These are phyloP conservation scores for Penicillium cataractarum DNA, from an alignment of 495 filamentous ascomycete species.

Conservation along the genomic window DNA sequence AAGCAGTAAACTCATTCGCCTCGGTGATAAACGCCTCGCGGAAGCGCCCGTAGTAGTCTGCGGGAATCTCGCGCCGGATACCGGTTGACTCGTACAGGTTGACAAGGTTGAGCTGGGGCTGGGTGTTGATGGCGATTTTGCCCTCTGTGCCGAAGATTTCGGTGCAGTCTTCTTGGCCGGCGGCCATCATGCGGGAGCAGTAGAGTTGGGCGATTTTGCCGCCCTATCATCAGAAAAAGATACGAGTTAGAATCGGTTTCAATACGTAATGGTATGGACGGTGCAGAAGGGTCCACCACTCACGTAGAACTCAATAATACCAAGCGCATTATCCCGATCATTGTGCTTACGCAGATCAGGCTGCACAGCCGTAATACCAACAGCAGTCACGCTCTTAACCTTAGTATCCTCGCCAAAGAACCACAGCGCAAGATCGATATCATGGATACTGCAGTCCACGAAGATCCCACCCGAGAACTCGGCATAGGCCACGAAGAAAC, in stretches of 20 bases:
- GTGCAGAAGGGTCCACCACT: neutral
- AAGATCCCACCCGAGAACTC: conserved; percentile 60
- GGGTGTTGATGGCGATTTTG: conserved; percentile 56
- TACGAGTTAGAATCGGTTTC: neutral
- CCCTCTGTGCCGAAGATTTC: conserved; percentile 62
- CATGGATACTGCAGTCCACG: conserved; percentile 59
- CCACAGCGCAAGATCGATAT: conserved; percentile 60
- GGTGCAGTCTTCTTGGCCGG: conserved; percentile 58
- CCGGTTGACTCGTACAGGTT: conserved; percentile 50
- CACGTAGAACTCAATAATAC: conserved; percentile 59
- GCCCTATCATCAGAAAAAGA: conserved; percentile 18
- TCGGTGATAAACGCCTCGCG: conserved; percentile 60
- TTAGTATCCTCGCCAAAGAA: conserved; percentile 48
- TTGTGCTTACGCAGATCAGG: conserved; percentile 53
- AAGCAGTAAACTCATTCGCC: conserved; percentile 58
- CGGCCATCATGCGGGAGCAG: conserved; percentile 60
- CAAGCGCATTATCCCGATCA: conserved; percentile 62
- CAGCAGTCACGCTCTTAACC: conserved; percentile 49
- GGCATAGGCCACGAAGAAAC: conserved; percentile 59
- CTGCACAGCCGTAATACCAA: conserved; percentile 58
- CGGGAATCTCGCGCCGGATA: conserved; percentile 55
- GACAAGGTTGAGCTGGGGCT: conserved; percentile 53
- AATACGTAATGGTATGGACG: neutral
- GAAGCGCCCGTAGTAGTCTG: conserved; percentile 60
- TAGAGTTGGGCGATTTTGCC: conserved; percentile 62